Base-by-base conservation (phyloP, 371 early-diverging fungal genomes). In the Ecytonucleospora hepatopenaei region DNA sequence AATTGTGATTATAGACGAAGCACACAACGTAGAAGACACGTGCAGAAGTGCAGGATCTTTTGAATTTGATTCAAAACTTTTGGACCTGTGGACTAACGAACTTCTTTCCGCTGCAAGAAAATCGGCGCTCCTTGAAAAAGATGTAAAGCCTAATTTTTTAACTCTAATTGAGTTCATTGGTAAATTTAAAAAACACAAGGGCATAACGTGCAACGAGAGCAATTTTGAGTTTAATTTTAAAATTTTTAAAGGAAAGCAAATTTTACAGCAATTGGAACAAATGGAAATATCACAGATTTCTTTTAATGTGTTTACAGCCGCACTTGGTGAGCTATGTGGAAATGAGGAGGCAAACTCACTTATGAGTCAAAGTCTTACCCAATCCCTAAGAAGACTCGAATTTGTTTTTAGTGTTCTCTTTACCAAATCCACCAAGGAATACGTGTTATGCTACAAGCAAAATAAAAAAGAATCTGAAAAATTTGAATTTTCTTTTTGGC, bases 1-100 rank as follows among this genome's bases (percentile, higher is more conserved):
- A 28, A 83, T 90, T 19, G 73, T 93, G 1, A 88, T 93, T 32
- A 74, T 93, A 33, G 94, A 93, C 68, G 94, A 93, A 63, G 86
- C 84, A 3, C 84, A 84, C 48, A 83, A 85, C 56, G 76, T 83
- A 59, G 79, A 75, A 53, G 74, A 74, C 54, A 62, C 59, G 32
- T 85, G 85, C 65, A 57, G 78, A 35, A 79, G 81, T 24, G 72
- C 82, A 8, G 78, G 78, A 0, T 84, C 84, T 16, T 71, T 84
- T 56, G 84, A 83, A 21, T 32, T 84, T 0, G 58, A 70, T 0
- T 58, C 59, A 0, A 40, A 54, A 8, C 68, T 73, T 17, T 56
- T 83, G 8, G 65, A 54, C 5, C 54, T 62, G 30, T 27, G 69
- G n/a, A 40, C 54, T 17, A 65, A 60, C 16, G 81, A 82, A 54